Percentiles rank a stretch among this genome's conserved stretches.
phyloP scores from a whole-genome alignment of 106 monocot genomes.

The Platanthera guangdongensis region DNA sequence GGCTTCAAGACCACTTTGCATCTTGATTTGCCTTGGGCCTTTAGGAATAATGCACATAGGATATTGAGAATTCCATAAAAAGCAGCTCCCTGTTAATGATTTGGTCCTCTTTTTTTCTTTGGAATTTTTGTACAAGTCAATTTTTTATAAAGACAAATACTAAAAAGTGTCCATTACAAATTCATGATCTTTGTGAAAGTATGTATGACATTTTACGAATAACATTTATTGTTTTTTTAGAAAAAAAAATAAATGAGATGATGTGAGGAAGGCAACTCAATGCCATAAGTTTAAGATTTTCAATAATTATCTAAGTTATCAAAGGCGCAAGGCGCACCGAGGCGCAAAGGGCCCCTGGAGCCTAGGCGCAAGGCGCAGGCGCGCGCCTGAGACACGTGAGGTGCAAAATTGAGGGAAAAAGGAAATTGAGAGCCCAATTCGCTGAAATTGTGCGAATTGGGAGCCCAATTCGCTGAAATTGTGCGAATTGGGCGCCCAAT shows the following conservation, averaged over 20 bases:
- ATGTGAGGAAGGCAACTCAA: not conserved
- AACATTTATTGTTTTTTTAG: not conserved
- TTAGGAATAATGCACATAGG: too few species aligned
- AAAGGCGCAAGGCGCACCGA: too few species aligned
- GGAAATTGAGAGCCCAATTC: too few species aligned
- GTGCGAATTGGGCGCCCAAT: too few species aligned
- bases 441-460: too few species aligned
- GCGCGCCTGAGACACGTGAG: too few species aligned
- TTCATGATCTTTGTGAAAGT: not conserved
- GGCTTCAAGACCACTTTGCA: too few species aligned
- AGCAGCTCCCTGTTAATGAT: not conserved
- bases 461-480: too few species aligned
- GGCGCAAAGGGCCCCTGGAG: too few species aligned
- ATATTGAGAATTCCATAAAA: not conserved
- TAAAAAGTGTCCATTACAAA: not conserved
- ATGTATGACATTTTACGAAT: not conserved
- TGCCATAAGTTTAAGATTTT: not conserved
- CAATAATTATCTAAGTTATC: not conserved
- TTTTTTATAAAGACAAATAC: not conserved
- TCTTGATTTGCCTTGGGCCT: too few species aligned
- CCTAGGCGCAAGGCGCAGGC: too few species aligned
- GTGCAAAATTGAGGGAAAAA: too few species aligned
- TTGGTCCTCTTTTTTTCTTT: not conserved
- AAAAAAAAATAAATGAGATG: not conserved
- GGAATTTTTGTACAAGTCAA: not conserved